Base-by-base conservation (phyloP, 2,329 filamentous ascomycete species). In the Neofusicoccum ribis region DNA sequence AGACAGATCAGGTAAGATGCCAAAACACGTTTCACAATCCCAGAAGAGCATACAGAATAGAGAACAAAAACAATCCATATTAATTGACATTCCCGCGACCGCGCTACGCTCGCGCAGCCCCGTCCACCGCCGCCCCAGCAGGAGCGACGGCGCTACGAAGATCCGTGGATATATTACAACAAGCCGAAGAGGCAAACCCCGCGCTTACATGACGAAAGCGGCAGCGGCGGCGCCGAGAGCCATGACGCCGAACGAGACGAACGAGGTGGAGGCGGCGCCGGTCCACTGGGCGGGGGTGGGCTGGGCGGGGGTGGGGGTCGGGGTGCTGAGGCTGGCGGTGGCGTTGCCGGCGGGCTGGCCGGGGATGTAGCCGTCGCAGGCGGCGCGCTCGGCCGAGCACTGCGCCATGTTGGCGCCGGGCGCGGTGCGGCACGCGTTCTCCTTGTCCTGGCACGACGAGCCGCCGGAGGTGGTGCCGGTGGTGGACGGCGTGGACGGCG, bases 161-260 rank as follows among this genome's bases (percentile, higher is more conserved):
- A 11, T 9, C 9, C 37, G n/a, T 14, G 27, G 15, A 34, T 7
- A 51, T 51, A 12, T 5, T 39, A 15, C 37, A 39, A 39, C 7
- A 7, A 31, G 27, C 27, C 27, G 37, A 39, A 39, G 6, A 1
- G 36, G 7, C 47, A 23, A 27, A 31, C 7, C 46, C 12, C n/a
- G 27, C 46, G 12, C 44, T 60, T 60, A 60, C 56, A 60, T 36
- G 56, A 37, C 41, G 56, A 60, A 47, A 37, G 56, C 56, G 15
- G 56, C 56, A 20, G 56, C 56, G 39, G 56, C 56, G 27, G 56
- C 56, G 15, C 41, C 56, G n/a, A 60, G 43, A 6, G 56, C 56
- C 56, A 60, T 60, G 56, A 60, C 56, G 31, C 56, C 56, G 56
- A 60, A 60, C n/a, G 56, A 60, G 41, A 60, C 43, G 56, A 60